These are phyloP conservation scores for Leccinum broughii DNA, from an alignment of 768 basidiomycete species.

Conservation along the genomic window DNA sequence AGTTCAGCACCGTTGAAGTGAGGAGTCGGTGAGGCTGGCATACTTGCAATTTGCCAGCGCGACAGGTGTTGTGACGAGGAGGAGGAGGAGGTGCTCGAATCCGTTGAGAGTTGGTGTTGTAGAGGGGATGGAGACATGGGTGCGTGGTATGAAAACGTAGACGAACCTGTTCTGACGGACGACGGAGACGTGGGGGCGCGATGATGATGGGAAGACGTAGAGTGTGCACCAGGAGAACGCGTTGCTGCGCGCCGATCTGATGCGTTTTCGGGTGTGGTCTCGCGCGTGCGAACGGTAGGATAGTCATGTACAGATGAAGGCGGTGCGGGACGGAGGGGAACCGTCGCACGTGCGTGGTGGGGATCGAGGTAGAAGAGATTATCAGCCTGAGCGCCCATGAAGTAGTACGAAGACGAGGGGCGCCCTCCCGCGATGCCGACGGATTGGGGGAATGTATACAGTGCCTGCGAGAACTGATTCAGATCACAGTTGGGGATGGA, in stretches of 20 bases:
- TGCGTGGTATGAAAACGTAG: slow-evolving; percentile 54
- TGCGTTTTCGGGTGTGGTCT: slow-evolving; percentile 33
- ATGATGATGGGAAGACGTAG: slow-evolving; percentile 31
- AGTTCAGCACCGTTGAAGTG: slow-evolving; percentile 31
- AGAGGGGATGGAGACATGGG: slow-evolving; percentile 65
- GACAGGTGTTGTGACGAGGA: slow-evolving; percentile 33
- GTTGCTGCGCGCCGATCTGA: slow-evolving; percentile 29
- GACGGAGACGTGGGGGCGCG: slow-evolving; percentile 50
- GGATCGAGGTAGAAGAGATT: slow-evolving; percentile 84
- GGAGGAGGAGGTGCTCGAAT: slow-evolving; percentile 34
- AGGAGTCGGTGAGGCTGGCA: slow-evolving; percentile 21
- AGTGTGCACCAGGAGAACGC: slow-evolving; percentile 26
- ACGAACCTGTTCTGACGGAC: slow-evolving; percentile 50
- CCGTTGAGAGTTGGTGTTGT: slow-evolving; percentile 59
- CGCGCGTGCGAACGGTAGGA: slow-evolving; percentile 25
- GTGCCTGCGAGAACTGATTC: slow-evolving; percentile 45
- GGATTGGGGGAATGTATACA: slow-evolving; percentile 93
- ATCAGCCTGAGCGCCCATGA: slow-evolving; percentile 89
- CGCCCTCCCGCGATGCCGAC: slow-evolving; percentile 97
- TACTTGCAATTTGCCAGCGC: slow-evolving; percentile 31
- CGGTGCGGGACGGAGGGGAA: slow-evolving; percentile 63
- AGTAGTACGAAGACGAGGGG: slow-evolving; percentile 97
- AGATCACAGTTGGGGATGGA: not conserved
- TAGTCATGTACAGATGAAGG: slow-evolving; percentile 26
- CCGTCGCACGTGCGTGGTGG: slow-evolving; percentile 73